Base-by-base conservation (phyloP, 306 rosid species). In the Crataegus laevigata region DNA sequence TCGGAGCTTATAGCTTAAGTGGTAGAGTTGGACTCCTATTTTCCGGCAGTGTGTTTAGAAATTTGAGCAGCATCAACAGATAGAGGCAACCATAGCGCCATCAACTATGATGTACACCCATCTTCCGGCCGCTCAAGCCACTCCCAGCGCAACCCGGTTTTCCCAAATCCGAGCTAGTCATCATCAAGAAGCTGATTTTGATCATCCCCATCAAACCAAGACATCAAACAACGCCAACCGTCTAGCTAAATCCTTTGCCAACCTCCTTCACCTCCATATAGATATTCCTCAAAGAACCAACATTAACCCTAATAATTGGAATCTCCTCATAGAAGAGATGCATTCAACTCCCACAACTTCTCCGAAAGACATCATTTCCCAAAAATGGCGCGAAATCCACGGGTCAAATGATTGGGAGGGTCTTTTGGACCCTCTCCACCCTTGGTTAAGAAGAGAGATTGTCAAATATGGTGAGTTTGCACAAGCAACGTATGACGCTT, bases 401-500 rank as follows among this genome's bases (percentile, higher is more conserved):
- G 97, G 91, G 2, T 57, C 70, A 4, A n/a, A 34, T 0, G 58
- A 84, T 34, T 91, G 91, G 94, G 85, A 80, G 32, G 54, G 45
- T 57, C 70, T 82, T 5, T 50, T 86, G 22, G 89, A 89, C 25
- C 91, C 94, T 10, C 89, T 87, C 38, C 80, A 83, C 24, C 88
- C 89, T 4, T 83, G 85, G 80, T 75, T 87, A 9, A 84, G 94
- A 21, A 78, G 94, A 51, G 94, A 87, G 52, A 66, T 91, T 24
- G 79, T 91, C 74, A 89, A 88, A 65, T 91, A 88, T 8, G 97
- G 97, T 7, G 97, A 91, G 54, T 88, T 91, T 26, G 82, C 91
- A 3, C 93, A 88, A 68, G 91, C 94, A 25, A 86, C 97, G 29
- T 91, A 86, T 50, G 91, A 89, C 30, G 93, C 93, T 32, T 89